Conservation (phyloP, 2,329 filamentous ascomycete genomes). For the Tolypocladium amazonense region DNA sequence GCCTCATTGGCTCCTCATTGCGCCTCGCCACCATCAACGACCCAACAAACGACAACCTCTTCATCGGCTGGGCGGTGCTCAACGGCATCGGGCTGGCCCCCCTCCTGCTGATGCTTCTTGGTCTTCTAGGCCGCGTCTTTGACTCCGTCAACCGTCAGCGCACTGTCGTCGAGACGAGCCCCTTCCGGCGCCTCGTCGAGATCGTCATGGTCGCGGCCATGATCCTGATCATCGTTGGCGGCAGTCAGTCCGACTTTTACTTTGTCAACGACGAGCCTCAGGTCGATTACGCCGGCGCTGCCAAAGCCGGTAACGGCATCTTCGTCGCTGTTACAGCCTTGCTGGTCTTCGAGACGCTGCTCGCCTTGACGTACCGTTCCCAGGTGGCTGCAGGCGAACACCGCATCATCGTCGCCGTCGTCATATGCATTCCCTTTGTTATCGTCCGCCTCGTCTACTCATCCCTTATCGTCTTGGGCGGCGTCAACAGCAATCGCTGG, state of each 20-base stretch:
- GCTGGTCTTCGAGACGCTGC: conserved; percentile 25
- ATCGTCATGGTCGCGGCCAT: conserved; percentile 30
- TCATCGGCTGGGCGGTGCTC: conserved; percentile 20
- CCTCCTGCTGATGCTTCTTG: conserved; percentile 33
- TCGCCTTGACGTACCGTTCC: conserved; percentile 28
- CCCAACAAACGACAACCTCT: conserved; percentile 30
- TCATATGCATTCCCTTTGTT: conserved; percentile 21
- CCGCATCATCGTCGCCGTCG: conserved; percentile 36
- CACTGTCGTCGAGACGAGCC: conserved; percentile 14
- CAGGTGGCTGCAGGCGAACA: conserved; percentile 38
- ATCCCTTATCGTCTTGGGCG: conserved; percentile 16
- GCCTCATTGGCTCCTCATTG: conserved; percentile 46
- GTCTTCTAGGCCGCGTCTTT: conserved; percentile 23
- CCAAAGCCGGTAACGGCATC: conserved; percentile 15
- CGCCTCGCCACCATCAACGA: conserved; percentile 32
- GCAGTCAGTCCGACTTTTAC: conserved; percentile 14
- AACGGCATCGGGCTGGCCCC: conserved; percentile 25
- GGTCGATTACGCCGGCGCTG: conserved; percentile 16
- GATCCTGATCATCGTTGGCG: conserved; percentile 21
- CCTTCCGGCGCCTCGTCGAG: conserved; percentile 23
- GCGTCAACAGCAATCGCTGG: conserved; percentile 16
- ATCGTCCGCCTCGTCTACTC: conserved; percentile 21
- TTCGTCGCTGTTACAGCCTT: conserved; percentile 28
- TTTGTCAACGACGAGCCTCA: conserved; percentile 10
- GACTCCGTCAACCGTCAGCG: conserved; percentile 35